Conservation (phyloP, 2,329 filamentous ascomycete genomes). For the Paradendryphiella salina region DNA sequence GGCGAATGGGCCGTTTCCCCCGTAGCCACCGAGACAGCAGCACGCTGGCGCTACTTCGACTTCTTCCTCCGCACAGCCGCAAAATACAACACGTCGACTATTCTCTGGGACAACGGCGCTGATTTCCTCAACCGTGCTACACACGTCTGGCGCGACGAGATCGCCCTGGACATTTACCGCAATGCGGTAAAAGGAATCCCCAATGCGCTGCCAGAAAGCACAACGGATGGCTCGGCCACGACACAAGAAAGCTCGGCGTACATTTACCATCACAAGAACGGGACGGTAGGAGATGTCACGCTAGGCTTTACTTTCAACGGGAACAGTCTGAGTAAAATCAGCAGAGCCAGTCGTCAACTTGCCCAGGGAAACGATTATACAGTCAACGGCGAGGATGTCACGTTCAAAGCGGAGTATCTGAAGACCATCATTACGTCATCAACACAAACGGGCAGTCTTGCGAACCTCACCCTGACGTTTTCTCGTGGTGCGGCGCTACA, state of each 20-base stretch:
- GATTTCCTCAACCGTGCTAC: conserved; percentile 59
- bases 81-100: conserved; percentile 55
- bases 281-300: conserved; percentile 48
- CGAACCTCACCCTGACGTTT: conserved; percentile 58
- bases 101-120: conserved; percentile 64
- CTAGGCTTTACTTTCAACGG: conserved; percentile 60
- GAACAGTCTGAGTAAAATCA: conserved; percentile 53
- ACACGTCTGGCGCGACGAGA: conserved; percentile 56
- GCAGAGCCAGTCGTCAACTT: conserved; percentile 46
- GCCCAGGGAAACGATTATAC: conserved; percentile 52
- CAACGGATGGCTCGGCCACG: conserved; percentile 52
- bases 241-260: conserved; percentile 58
- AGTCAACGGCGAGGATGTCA: conserved; percentile 51
- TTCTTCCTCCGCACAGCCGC: conserved; percentile 55
- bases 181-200: conserved; percentile 50
- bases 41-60: conserved; percentile 63
- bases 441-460: conserved; percentile 52
- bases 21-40: conserved; percentile 57
- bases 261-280: conserved; percentile 57
- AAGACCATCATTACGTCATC: conserved; percentile 49
- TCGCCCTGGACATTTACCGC: conserved; percentile 54
- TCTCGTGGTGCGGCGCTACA: conserved; percentile 54
- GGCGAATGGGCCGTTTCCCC: conserved; percentile 62
- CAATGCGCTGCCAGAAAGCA: conserved; percentile 59
- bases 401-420: conserved; percentile 55